Base-by-base conservation (phyloP, 1,139 yeast species). In the Meyerozyma carpophila region DNA sequence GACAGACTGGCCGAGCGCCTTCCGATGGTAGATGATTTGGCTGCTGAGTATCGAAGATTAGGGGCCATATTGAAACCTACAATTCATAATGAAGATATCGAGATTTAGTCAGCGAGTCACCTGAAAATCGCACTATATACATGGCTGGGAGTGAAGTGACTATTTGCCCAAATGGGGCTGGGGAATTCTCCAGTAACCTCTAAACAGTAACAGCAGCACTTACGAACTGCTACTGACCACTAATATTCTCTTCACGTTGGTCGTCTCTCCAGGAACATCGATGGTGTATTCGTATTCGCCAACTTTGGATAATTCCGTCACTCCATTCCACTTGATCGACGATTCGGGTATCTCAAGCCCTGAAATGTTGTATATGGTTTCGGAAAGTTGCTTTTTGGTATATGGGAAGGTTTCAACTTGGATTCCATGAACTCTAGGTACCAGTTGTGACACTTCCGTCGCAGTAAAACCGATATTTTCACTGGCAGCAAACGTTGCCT, bases 11-110 rank as follows among this genome's bases (percentile, higher is more conserved):
- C 46, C 1, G 52, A 44, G 24, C 51, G 52, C 46, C 61, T 66
- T 10, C 59, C 46, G 13, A 71, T 62, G 20, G 59, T 55, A 0
- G 77, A 70, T 36, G 76, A 66, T 47, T 58, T 66, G 4, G 78
- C 75, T 2, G 77, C 77, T 43, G 70, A 68, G 45, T 63, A 71
- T 41, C 67, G 59, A 24, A 68, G 56, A 46, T 59, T 60, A 5
- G 61, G 50, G 14, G 61, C 53, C 64, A 60, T 60, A 11, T 18
- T 24, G 14, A 9, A 21, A 40, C 36, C 40, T 42, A 38, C 46
- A 41, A 29, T 5, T 13, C 8, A 27, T 40, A 25, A 7, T 10
- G 10, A 24, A 11, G 24, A 16, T 32, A 11, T 13, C 9, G 18
- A 16, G 11, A 27, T 18, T 18, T 32, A 13, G 34, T 18, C 24